These are phyloP conservation scores for Clarireedia homoeocarpa DNA, from an alignment of 2,329 filamentous ascomycete genomes.

Conservation along the genomic window DNA sequence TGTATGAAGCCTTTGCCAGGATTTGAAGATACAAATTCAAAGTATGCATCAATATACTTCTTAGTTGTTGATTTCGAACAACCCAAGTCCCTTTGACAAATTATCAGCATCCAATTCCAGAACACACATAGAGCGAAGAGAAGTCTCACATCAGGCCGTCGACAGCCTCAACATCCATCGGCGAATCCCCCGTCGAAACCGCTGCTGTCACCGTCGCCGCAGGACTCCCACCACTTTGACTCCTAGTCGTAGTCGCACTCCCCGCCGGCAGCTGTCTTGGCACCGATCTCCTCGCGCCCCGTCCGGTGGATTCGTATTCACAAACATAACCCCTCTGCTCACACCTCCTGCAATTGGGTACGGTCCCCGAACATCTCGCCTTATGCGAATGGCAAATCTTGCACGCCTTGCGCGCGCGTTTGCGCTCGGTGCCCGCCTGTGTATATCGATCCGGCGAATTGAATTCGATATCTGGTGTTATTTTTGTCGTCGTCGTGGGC, in stretches of 20 bases:
- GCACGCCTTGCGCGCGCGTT: conserved; percentile 5
- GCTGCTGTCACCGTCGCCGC: neutral
- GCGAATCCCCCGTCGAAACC: conserved; percentile 1
- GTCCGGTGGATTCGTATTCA: conserved; percentile 6
- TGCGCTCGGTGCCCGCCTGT: conserved; percentile 4
- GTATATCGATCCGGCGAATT: conserved; percentile 7
- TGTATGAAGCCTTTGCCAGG: conserved; percentile 8
- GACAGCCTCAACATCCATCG: conserved; percentile 1
- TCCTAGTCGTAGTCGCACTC: neutral
- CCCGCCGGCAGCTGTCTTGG: conserved; percentile 1
- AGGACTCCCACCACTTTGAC: conserved; percentile 3
- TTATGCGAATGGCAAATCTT: conserved; percentile 8
- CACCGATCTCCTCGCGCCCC: conserved; percentile 1
- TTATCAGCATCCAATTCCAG: neutral
- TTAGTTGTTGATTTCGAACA: conserved; percentile 5
- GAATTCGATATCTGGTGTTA: neutral
- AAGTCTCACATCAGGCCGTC: conserved; percentile 1
- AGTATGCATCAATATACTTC: conserved; percentile 7
- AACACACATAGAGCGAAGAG: neutral
- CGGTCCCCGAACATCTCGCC: conserved; percentile 4
- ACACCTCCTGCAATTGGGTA: conserved; percentile 5
- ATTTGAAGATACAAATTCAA: conserved; percentile 8
- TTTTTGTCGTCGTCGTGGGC: neutral
- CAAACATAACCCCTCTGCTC: conserved; percentile 7
- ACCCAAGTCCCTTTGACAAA: neutral